phyloP scores from a whole-genome alignment of 805 yeast genomes.

The Candida saitoana region DNA sequence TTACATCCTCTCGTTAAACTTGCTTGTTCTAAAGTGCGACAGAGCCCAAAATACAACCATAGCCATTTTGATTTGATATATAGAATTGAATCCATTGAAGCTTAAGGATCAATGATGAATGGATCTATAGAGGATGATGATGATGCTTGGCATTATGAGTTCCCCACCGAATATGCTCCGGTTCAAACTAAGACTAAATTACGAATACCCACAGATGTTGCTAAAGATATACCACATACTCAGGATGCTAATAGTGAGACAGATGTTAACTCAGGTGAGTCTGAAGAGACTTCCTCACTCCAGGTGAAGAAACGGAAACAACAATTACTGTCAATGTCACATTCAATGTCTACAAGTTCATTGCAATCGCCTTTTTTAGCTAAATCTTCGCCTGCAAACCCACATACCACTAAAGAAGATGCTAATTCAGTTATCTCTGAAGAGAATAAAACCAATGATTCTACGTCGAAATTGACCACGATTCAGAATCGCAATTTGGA shows the following conservation, averaged over 20 bases:
- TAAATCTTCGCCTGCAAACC: slow-evolving; percentile 48
- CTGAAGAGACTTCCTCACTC: not conserved
- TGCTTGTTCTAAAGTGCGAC: not conserved
- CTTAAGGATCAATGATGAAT: not conserved
- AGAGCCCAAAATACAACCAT: too few species aligned
- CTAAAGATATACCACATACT: not conserved
- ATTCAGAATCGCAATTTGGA: not conserved
- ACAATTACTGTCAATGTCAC: not conserved
- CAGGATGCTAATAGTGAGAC: slow-evolving; percentile 1
- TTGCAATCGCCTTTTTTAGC: slow-evolving; percentile 33
- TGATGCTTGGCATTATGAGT: slow-evolving; percentile 40
- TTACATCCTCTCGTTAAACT: too few species aligned
- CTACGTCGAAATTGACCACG: slow-evolving; percentile 3
- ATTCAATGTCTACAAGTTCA: slow-evolving; percentile 18
- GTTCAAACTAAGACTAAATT: not conserved
- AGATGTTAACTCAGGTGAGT: slow-evolving; percentile 2
- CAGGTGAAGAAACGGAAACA: not conserved
- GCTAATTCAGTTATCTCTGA: slow-evolving; percentile 37
- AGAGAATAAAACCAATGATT: slow-evolving; percentile 11
- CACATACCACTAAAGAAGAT: slow-evolving; percentile 49
- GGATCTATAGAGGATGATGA: slow-evolving; percentile 28
- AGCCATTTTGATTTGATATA: too few species aligned
- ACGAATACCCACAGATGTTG: not conserved
- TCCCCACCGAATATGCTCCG: slow-evolving; percentile 28
- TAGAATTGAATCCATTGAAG: too few species aligned